These are phyloP conservation scores for Paramyrothecium roridum DNA, from an alignment of 2,329 filamentous ascomycete species.

Conservation along the genomic window DNA sequence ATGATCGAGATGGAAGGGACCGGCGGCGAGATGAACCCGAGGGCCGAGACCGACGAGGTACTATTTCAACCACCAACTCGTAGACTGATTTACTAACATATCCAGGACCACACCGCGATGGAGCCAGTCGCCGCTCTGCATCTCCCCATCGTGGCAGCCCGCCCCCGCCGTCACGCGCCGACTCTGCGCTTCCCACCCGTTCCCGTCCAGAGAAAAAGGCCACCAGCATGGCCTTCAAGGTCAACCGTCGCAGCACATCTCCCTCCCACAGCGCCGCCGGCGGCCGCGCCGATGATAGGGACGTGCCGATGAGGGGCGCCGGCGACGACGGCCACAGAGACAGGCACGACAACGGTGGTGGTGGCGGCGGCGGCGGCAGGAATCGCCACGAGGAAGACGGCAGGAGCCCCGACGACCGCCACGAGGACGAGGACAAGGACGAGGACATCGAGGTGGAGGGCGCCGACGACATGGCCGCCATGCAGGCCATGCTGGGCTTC, in stretches of 20 bases:
- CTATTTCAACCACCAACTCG: not conserved
- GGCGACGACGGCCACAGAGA: slow-evolving; percentile 5
- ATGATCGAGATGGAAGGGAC: slow-evolving; percentile 18
- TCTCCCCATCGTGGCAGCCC: slow-evolving; percentile 24
- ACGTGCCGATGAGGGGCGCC: slow-evolving; percentile 5
- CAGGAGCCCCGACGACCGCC: slow-evolving; percentile 9
- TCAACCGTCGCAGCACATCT: slow-evolving; percentile 22
- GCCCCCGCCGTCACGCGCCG: slow-evolving; percentile 16
- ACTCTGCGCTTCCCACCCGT: slow-evolving; percentile 29
- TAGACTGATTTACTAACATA: not conserved
- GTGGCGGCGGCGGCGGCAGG: not conserved
- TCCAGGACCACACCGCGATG: slow-evolving; percentile 12
- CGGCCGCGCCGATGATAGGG: slow-evolving; percentile 9
- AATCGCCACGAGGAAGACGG: slow-evolving; percentile 7
- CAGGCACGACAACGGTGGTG: slow-evolving; percentile 7
- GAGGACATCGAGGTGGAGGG: slow-evolving; percentile 36
- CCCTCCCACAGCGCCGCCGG: slow-evolving; percentile 8
- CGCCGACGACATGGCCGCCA: slow-evolving; percentile 68
- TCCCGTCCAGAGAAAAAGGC: slow-evolving; percentile 19
- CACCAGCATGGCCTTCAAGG: slow-evolving; percentile 31
- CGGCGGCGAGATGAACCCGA: slow-evolving; percentile 20
- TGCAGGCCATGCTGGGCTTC: slow-evolving; percentile 90
- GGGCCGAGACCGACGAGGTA: slow-evolving; percentile 21
- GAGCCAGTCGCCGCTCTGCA: slow-evolving; percentile 29
- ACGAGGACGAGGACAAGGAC: slow-evolving; percentile 16